A percentile compares a stretch with the other conserved stretches of the same genome.
Evolutionary conservation across 805 yeast species (phyloP).

Genomic region (Priceomyces castillae): DNA sequence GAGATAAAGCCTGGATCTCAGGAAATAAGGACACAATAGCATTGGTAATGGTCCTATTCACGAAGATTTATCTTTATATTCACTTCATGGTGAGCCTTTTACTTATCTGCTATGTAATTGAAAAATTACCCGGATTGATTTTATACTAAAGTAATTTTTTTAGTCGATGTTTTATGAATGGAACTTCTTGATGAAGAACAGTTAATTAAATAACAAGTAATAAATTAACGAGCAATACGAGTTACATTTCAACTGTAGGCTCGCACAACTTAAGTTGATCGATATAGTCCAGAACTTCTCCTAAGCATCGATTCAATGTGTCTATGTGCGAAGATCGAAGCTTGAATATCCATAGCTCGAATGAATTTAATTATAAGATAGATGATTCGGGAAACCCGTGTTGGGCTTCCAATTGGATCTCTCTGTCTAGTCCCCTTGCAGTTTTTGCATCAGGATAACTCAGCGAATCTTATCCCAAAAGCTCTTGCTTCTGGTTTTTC

Average conservation of each 20-base stretch:
- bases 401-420: neutral
- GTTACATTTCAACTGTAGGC: neutral
- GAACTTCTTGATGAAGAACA: neutral
- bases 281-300: slow-evolving; percentile 28
- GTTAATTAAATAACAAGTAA: neutral
- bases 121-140: neutral
- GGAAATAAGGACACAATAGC: no score
- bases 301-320: slow-evolving; percentile 47
- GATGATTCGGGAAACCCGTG: neutral
- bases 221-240: neutral
- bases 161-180: neutral
- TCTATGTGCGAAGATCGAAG: slow-evolving; percentile 42
- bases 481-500: neutral
- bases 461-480: neutral
- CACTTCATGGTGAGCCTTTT: no score
- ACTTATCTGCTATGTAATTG: no score
- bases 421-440: neutral
- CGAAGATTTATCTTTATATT: no score
- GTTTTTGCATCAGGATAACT: neutral
- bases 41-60: no score
- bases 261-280: slow-evolving; percentile 49
- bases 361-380: slow-evolving; percentile 7
- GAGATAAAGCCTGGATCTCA: no score
- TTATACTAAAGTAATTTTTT: neutral
- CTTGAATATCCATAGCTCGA: slow-evolving; percentile 7